phyloP scores from a whole-genome alignment of 148 eudicot species.

The Arctostaphylos glauca region DNA sequence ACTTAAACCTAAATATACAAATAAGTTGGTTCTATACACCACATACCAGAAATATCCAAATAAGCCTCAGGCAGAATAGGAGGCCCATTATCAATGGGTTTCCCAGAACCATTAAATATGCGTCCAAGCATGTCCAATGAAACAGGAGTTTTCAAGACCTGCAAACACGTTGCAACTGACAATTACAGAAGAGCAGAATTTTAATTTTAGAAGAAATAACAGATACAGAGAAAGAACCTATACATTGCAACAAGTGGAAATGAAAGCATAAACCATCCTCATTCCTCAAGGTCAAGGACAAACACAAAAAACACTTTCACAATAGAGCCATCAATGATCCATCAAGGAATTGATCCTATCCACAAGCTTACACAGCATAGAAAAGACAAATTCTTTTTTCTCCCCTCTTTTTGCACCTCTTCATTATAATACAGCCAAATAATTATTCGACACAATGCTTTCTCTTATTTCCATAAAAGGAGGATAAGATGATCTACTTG shows the following conservation, averaged over 20 bases:
- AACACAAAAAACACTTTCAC: not conserved
- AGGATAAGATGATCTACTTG: not conserved
- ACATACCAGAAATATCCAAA: conserved; percentile 90
- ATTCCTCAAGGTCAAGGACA: conserved; percentile 5
- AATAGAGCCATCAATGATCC: not conserved
- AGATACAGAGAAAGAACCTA: not conserved
- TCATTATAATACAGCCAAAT: not conserved
- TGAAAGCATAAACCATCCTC: not conserved
- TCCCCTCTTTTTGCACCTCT: not conserved
- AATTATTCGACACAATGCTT: not conserved
- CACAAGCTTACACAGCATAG: not conserved
- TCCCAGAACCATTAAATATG: conserved; percentile 95
- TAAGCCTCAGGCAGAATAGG: conserved; percentile 98
- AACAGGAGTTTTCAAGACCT: conserved; percentile 97
- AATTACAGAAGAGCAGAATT: not conserved
- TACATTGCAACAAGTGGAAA: not conserved
- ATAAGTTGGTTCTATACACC: not conserved
- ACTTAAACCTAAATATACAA: not conserved
- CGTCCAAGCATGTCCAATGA: conserved; percentile 99
- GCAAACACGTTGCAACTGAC: conserved; percentile 13
- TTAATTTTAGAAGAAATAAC: not conserved
- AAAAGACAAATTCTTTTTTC: not conserved
- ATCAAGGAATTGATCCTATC: not conserved
- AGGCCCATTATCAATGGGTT: conserved; percentile 98
- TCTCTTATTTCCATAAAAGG: not conserved